A percentile compares a stretch with the other conserved stretches of the same genome.
Evolutionary conservation across 306 rosid species (phyloP).

Genomic region (Fragaria iinumae): DNA sequence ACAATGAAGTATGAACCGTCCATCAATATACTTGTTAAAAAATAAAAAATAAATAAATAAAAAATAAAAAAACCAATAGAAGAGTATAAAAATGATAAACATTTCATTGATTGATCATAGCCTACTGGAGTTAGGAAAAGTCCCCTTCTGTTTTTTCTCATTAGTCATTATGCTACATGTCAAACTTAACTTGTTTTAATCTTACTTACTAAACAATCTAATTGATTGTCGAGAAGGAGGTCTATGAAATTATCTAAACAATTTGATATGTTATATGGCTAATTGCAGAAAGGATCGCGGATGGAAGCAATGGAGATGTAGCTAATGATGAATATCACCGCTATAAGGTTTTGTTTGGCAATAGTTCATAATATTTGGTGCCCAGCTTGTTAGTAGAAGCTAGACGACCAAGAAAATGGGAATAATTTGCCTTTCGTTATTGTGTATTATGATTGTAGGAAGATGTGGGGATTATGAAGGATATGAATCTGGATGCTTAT

Average conservation of each 20-base stretch:
- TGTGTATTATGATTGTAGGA: conserved; percentile 31
- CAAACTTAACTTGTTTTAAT: background rate
- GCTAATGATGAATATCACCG: conserved; percentile 20
- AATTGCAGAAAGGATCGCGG: conserved; percentile 36
- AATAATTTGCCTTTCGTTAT: background rate
- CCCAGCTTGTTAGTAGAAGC: background rate
- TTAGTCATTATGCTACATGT: background rate
- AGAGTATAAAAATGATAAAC: too few species aligned
- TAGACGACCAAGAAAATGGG: background rate
- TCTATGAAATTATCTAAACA: background rate
- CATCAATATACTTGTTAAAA: too few species aligned
- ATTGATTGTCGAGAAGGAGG: too few species aligned
- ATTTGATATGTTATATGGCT: background rate
- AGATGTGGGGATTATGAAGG: conserved; percentile 56
- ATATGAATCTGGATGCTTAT: conserved; percentile 55
- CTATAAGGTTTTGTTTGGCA: conserved; percentile 17
- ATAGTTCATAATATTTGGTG: background rate
- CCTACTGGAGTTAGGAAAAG: background rate
- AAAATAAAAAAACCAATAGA: too few species aligned
- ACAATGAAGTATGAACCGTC: too few species aligned
- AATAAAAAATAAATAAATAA: fast-evolving
- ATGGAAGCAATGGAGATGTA: conserved; percentile 26
- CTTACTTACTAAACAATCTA: too few species aligned
- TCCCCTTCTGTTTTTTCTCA: background rate
- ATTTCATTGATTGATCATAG: too few species aligned